Base-by-base conservation (phyloP, 192 early-diverging fungal species). In the Linnemannia elongata region DNA sequence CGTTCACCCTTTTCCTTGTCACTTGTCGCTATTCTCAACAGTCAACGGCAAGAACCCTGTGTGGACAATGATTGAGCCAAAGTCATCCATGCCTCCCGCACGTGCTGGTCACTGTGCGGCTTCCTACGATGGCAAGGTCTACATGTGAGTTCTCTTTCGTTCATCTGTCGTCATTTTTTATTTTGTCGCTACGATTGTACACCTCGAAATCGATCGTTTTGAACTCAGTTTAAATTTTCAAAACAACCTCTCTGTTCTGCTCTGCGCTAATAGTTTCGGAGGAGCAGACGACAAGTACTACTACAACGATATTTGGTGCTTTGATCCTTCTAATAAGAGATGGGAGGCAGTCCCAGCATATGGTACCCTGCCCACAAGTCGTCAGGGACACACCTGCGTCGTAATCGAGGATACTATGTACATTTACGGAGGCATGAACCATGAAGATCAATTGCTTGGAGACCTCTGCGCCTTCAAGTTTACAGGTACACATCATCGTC, bases 241-340 rank as follows among this genome's bases (percentile, higher is more conserved):
- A 39, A n/a, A 27, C 22, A 44, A 20, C 10, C 15, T 66, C 41
- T 60, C 27, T 38, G 3, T 12, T 24, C n/a, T 57, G 57, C 45
- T 24, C 5, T 33, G 27, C n/a, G 27, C 33, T 10, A 38, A 38
- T 63, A 93, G 92, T 71, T 93, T 93, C 78, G 91, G 91, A 70
- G 93, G 93, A 38, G 88, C 78, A 4, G 90, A 92, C 74, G 88
- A 87, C 45, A 80, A 89, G 36, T 82, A 76, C 75, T 89, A 88
- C 47, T 91, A 89, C 70, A 92, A 93, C 79, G 93, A 93, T 76
- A 88, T 91, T 39, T 93, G 93, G 93, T 88, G 87, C 47, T 91
- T 89, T 74, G 90, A 92, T 42, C 82, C 88, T 6, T 57, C 79
- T 9, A 88, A 74, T 3, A 83, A 89, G 22, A 63, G 54, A 10